phyloP scores from a whole-genome alignment of 225 moss, liverwort and hornwort genomes.

The Pseudisothecium myosuroides region DNA sequence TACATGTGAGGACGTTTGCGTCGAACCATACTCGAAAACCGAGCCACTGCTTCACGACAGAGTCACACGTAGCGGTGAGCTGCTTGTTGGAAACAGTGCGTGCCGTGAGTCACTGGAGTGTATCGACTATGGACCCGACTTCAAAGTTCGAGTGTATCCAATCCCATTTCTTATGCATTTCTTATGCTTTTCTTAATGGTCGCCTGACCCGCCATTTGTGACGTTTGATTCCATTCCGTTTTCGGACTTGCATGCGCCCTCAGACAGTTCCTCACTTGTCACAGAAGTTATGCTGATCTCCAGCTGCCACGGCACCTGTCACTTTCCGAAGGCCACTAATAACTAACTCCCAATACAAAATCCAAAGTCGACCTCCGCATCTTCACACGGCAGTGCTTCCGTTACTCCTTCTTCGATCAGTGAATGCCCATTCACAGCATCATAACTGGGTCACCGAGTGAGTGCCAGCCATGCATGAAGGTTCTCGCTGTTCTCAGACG shows the following conservation, averaged over 20 bases:
- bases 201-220: neutral
- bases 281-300: neutral
- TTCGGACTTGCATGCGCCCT: neutral
- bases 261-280: neutral
- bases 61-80: neutral
- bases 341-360: neutral
- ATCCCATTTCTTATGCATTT: neutral
- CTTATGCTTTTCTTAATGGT: neutral
- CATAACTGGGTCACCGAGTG: neutral
- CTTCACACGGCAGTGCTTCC: neutral
- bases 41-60: neutral
- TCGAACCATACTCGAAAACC: too few species aligned
- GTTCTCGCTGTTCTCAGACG: too few species aligned
- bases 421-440: neutral
- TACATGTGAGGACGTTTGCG: neutral
- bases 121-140: neutral
- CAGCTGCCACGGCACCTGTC: neutral
- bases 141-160: neutral
- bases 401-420: neutral
- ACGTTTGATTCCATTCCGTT: neutral
- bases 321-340: neutral
- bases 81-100: neutral
- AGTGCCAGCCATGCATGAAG: neutral
- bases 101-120: neutral
- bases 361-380: neutral